Base-by-base conservation (phyloP, 805 yeast genomes). In the Candida taoyuanica region DNA sequence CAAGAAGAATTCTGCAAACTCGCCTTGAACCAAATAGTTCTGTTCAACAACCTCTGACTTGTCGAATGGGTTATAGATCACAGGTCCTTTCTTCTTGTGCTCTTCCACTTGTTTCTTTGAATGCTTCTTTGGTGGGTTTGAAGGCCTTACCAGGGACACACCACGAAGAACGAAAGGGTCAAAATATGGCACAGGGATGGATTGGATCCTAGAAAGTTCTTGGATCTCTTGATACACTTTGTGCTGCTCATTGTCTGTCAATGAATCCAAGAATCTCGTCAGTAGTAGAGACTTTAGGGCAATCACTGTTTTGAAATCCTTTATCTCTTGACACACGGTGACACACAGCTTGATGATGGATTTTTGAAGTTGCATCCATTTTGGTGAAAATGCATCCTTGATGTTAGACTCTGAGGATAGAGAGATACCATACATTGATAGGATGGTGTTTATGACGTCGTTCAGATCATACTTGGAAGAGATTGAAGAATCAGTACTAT, bases 141-240 rank as follows among this genome's bases (percentile, higher is more conserved):
- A 52, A 8, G 57, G 43, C 27, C 55, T 52, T 7, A 58, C 50
- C 2, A 76, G 56, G 17, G 58, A 52, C 8, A 78, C 62, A 19
- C 68, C 71, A 43, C 89, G 65, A 1, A 85, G 62, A 7, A 91
- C 39, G 39, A 68, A 71, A 1, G 81, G 78, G 57, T 91, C 96
- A 85, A 95, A 85, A 51, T 85, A 86, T 1, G 65, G 60, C 9
- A 61, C 44, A 1, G 48, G 49, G 11, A 65, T 47, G 11, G 60
- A 51, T 13, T 44, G 34, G 1, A 44, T 49, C 12, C 44, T 53
- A 5, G 50, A 36, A 8, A 60, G 37, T 30, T 56, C 33, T 24
- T 56, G 63, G 8, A 81, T 48, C 3, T 55, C 59, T 6, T 49
- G 43, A 42, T 63, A 58, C 3, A 73, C 43, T 12, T 56, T 57